Base-by-base conservation (phyloP, 768 basidiomycete genomes). In the Chlorophyllum brunneum region DNA sequence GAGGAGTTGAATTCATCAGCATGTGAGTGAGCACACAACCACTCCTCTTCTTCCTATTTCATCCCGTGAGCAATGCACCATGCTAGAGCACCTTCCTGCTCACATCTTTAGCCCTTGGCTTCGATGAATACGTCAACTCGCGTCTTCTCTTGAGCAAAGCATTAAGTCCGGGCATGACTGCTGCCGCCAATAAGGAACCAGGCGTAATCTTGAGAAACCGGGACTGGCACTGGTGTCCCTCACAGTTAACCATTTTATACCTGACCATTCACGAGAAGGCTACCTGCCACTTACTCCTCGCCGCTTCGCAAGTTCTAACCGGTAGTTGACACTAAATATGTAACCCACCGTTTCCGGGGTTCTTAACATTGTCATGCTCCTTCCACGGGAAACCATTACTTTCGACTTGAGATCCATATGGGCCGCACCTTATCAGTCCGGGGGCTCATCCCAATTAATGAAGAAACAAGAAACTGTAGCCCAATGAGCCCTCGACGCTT, bases 201-300 rank as follows among this genome's bases (percentile, higher is more conserved):
- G n/a, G n/a, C n/a, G n/a, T n/a, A n/a, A n/a, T n/a, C n/a, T n/a
- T n/a, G n/a, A n/a, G n/a, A n/a, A n/a, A n/a, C n/a, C n/a, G 23
- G 10, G 22, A 13, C 4, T 42, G 42, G 13, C 4, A 24, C 41
- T 15, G 16, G 30, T 37, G 31, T 29, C 20, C 38, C 27, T 43
- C 49, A 16, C 34, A 18, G 15, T 23, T 15, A 29, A 33, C 20
- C 40, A 23, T 42, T 44, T 27, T 52, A 44, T 52, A 44, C 7
- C 15, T 44, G 43, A 29, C 34, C 24, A n/a, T 34, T 43, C 24
- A 13, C 40, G 13, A 42, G 36, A 33, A 33, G 18, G 9, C 22
- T 26, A 30, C 22, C 29, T 40, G 33, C n/a, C 31, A 37, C 5
- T 52, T 44, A 52, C 51, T 44, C 51, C 51, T 52, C 51, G 51